phyloP scores from a whole-genome alignment of 306 rosid species.

The Medicago lupulina region DNA sequence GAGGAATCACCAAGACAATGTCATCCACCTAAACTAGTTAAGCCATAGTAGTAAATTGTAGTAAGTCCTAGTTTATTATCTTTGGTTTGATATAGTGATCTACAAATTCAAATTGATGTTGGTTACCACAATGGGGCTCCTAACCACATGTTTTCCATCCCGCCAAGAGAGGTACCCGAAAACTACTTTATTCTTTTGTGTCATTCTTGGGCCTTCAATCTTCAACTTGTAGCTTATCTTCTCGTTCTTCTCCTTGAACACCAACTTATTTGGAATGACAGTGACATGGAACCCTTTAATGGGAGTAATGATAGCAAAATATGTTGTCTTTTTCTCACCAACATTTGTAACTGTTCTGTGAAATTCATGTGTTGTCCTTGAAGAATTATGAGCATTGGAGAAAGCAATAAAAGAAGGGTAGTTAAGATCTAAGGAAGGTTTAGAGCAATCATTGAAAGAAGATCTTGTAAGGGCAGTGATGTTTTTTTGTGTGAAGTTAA shows the following conservation, averaged over 20 bases:
- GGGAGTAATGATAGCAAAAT: too few species aligned
- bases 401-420: constrained; percentile 77
- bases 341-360: too few species aligned
- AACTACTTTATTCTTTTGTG: too few species aligned
- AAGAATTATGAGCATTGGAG: constrained; percentile 39
- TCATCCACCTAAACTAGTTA: too few species aligned
- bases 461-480: constrained; percentile 56
- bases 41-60: too few species aligned
- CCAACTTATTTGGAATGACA: constrained; percentile 53
- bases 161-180: background rate
- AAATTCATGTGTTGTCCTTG: background rate
- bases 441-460: constrained; percentile 49
- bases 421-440: constrained; percentile 60
- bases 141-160: background rate
- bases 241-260: constrained; percentile 52
- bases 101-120: too few species aligned
- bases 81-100: too few species aligned
- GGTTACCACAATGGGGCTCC: background rate
- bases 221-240: constrained; percentile 52
- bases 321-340: too few species aligned
- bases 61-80: too few species aligned
- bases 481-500: constrained; percentile 53
- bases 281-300: too few species aligned
- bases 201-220: constrained; percentile 45
- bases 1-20: too few species aligned